Base-by-base conservation (phyloP, 2,329 filamentous ascomycete species). In the Fusarium sororula region DNA sequence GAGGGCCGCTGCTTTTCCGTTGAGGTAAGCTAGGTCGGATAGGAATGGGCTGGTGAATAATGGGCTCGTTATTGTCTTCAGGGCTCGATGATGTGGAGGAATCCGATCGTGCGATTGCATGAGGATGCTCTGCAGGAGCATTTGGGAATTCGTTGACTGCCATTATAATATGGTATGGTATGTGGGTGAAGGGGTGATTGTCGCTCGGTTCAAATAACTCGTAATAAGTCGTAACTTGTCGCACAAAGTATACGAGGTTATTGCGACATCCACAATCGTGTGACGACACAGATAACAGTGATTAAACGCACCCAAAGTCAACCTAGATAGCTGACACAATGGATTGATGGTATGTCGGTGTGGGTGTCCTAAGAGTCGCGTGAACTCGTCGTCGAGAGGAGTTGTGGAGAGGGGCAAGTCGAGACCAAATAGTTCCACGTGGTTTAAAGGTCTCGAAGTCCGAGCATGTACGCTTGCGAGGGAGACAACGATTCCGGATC, bases 1-100 rank as follows among this genome's bases (percentile, higher is more conserved):
- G 92, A 54, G 94, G 94, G 65, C 93, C 93, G 80, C 93, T 96
- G 76, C 92, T 93, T 83, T 94, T 94, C 55, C 93, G 89, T 76
- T 90, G 93, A 24, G 90, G 90, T 68, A 96, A 85, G 63, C 89
- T 88, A 35, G 94, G 94, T 41, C 94, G 90, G 22, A 83, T 83
- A 4, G 88, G 87, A 14, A 87, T 80, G 37, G 88, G 88, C 30
- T 86, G 84, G 67, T 88, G 85, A 35, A 89, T 86, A 32, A 81
- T 75, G 51, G 80, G 76, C 26, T 83, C 82, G 63, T 81, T 79
- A 72, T 79, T 77, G n/a, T 84, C 81, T n/a, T 80, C 81, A 7
- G 79, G 75, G 11, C 78, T 77, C 22, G 81, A 83, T 8, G 70
- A 60, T 7, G 66, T 51, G 13, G 82, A 82, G 1, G 82, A 84